phyloP scores from a whole-genome alignment of 2,329 filamentous ascomycete genomes.

The Phialophora tarda region DNA sequence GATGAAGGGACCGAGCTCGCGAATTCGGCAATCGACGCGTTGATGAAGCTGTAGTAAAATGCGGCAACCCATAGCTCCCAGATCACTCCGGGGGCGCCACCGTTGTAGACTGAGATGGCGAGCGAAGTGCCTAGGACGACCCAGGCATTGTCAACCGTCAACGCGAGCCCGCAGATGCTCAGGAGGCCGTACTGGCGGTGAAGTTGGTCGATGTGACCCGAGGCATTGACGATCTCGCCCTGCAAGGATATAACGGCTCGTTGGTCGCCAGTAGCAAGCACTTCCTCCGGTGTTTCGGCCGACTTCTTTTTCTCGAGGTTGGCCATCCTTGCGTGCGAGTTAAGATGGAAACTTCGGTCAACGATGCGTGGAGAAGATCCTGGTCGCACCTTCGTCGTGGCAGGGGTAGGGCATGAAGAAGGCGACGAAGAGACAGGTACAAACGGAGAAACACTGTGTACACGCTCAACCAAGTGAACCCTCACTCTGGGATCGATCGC shows the following conservation, averaged over 20 bases:
- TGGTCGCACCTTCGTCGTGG: neutral
- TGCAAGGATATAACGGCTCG: slow-evolving; percentile 14
- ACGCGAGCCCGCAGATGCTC: slow-evolving; percentile 54
- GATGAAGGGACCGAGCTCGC: slow-evolving; percentile 66
- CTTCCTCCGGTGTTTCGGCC: slow-evolving; percentile 1
- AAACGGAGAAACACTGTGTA: neutral
- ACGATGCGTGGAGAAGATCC: neutral
- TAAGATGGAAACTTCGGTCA: neutral
- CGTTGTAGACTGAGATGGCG: slow-evolving; percentile 52
- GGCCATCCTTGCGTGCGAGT: slow-evolving; percentile 1
- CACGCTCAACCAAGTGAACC: neutral
- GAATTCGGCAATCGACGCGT: slow-evolving; percentile 65
- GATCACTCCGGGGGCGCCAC: slow-evolving; percentile 65
- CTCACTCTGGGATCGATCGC: neutral
- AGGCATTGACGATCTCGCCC: slow-evolving; percentile 58
- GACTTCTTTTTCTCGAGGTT: slow-evolving; percentile 8
- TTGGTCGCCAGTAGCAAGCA: slow-evolving; percentile 7
- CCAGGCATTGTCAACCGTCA: slow-evolving; percentile 70
- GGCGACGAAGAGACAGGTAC: neutral
- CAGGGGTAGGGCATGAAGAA: neutral
- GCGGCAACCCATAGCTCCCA: slow-evolving; percentile 54
- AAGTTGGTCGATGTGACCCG: slow-evolving; percentile 67
- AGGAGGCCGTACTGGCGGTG: slow-evolving; percentile 64
- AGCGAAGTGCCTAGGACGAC: slow-evolving; percentile 65
- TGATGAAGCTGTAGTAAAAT: slow-evolving; percentile 64